Evolutionary conservation across 257 asterid genomes (phyloP), one percentile per base, ranked within the genome.

Genomic region (Sherardia arvensis): DNA sequence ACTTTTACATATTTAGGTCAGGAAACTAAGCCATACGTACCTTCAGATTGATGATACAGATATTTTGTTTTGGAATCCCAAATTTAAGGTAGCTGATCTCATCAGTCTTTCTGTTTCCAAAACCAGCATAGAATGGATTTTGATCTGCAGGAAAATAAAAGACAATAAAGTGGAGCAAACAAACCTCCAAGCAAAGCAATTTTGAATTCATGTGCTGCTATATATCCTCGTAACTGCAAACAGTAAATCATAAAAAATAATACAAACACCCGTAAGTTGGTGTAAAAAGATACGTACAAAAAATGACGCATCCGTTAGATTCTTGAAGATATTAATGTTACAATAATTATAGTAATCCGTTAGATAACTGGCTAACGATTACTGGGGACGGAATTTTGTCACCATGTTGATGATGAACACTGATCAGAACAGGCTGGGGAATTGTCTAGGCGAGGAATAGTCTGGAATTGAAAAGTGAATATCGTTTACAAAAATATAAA

Each of bases 141-240:
- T 78, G 80, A 73, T 78, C 91, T 17, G 77, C 75, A 70, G 98
- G 97, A 79, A 92, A 89, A 17, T 8, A 23, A 64, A 56, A 65
- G 62, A 61, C 18, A 68, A 49, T 69, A 7, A 48, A 49, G 22
- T 22, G 5, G 53, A 40, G 53, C 60, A 30, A 60, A 81, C 85
- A 30, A 67, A 88, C 98, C 97, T 85, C 91, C 85, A 92, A 78
- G 85, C 97, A n/a, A 92, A 64, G 90, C 72, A 59, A 92, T 89
- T 76, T 92, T 92, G 78, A 92, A 92, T 73, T 87, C 99, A 43
- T 92, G 99, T 5, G 99, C 97, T 69, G 97, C 89, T n/a, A n/a
- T n/a, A n/a, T 85, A 95, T 83, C 83, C 87, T 77, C 71, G 89
- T 88, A 75, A 92, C 99, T 92, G 95, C 84, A 81, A 65, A 80